phyloP scores from a whole-genome alignment of 495 filamentous ascomycete species.

The Penicillium herquei region DNA sequence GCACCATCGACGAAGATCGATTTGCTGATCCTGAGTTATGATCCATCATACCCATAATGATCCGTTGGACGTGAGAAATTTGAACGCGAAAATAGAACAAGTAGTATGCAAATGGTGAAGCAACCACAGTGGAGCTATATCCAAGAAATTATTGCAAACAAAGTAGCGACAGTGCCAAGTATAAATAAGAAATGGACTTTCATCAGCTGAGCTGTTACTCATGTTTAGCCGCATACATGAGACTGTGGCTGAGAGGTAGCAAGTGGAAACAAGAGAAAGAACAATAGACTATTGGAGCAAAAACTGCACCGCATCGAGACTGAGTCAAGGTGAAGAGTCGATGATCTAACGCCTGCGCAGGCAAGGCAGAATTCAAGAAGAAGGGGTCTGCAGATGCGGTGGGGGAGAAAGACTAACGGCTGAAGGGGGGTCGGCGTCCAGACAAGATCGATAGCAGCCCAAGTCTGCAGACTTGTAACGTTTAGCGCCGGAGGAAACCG shows the following conservation, averaged over 20 bases:
- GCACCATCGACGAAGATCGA: slow-evolving; percentile 8
- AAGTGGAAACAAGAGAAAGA: slow-evolving; percentile 3
- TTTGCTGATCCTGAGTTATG: slow-evolving; percentile 3
- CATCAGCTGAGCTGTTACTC: slow-evolving; percentile 25
- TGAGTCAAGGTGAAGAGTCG: slow-evolving; percentile 22
- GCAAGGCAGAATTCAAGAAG: slow-evolving; percentile 39
- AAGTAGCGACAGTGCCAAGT: slow-evolving; percentile 12
- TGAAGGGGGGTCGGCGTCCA: slow-evolving; percentile 18
- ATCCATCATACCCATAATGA: slow-evolving; percentile 15
- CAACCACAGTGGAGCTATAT: slow-evolving; percentile 15
- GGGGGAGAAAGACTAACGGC: slow-evolving; percentile 26
- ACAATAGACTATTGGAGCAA: slow-evolving; percentile 31
- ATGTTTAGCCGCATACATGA: slow-evolving; percentile 25
- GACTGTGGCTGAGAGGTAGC: slow-evolving; percentile 30
- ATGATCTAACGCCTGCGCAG: slow-evolving; percentile 29
- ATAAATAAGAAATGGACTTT: slow-evolving; percentile 25
- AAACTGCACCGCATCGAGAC: slow-evolving; percentile 25
- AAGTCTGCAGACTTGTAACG: slow-evolving; percentile 30
- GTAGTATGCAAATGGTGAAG: background rate
- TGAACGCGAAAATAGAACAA: no score
- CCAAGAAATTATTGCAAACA: slow-evolving; percentile 1
- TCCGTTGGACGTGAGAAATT: background rate
- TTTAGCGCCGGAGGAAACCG: slow-evolving; percentile 37
- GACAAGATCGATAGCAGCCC: slow-evolving; percentile 30
- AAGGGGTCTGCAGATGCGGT: slow-evolving; percentile 26